Evolutionary conservation across 2,329 filamentous ascomycete genomes (phyloP).

Genomic region (Coniosporium tulheliwenetii): DNA sequence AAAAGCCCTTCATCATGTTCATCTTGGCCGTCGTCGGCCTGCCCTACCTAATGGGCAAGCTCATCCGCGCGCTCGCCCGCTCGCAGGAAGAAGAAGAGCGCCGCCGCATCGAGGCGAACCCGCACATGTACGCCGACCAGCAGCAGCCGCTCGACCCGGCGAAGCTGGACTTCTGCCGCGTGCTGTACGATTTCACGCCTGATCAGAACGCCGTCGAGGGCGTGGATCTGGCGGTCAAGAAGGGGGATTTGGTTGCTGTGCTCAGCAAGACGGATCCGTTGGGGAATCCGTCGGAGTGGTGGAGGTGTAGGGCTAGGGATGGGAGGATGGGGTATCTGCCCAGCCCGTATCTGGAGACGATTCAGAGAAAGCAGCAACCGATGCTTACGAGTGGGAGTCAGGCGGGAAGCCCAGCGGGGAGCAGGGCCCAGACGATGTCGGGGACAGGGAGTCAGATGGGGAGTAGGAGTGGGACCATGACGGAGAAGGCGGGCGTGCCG

Average conservation of each 20-base stretch:
- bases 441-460: constrained; percentile 11
- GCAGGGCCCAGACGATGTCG: constrained; percentile 37
- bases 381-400: constrained; percentile 27
- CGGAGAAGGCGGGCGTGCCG: constrained; percentile 23
- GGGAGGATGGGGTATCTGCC: constrained; percentile 86
- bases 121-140: constrained; percentile 25
- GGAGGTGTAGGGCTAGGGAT: constrained; percentile 82
- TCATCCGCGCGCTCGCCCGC: constrained; percentile 71
- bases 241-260: constrained; percentile 90
- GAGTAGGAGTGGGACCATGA: constrained; percentile 28
- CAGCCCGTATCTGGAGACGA: constrained; percentile 70
- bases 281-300: constrained; percentile 91
- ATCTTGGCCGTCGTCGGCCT: constrained; percentile 85
- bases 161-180: constrained; percentile 91
- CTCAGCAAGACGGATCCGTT: constrained; percentile 84
- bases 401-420: constrained; percentile 25
- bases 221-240: constrained; percentile 81
- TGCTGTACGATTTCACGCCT: constrained; percentile 86
- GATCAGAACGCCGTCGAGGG: constrained; percentile 48
- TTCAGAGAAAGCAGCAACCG: constrained; percentile 38
- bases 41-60: constrained; percentile 92
- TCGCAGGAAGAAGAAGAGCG: constrained; percentile 73
- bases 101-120: constrained; percentile 35
- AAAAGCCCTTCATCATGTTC: constrained; percentile 97
- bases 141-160: constrained; percentile 56